Evolutionary conservation across 345 rosid species (phyloP), one percentile per base, ranked within the genome.

Genomic region (Lepidium aucheri): DNA sequence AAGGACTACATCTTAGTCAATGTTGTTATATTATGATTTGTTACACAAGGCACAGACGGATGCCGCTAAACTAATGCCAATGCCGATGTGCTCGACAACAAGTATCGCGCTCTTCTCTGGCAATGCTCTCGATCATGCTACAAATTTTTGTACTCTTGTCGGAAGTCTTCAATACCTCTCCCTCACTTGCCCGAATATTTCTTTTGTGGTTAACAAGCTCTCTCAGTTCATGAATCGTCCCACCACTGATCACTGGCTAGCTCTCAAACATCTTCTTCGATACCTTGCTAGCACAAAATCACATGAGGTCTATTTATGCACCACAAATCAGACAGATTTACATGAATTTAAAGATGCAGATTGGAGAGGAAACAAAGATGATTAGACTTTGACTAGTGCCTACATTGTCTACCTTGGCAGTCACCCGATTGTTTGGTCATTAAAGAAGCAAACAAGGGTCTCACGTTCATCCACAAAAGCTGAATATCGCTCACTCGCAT

Each of bases 221-320:
- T 43, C 22, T 0, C 9, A 41, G 2, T 41, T 41, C 7, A 41
- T 41, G 44, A 16, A 41, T 16, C 44, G 14, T 1, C 44, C 17
- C 1, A n/a, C 17, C 2, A 41, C 14, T 0, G 9, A 41, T 6
- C 44, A 41, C 3, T 41, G 44, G 44, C 0, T 1, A 1, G 17
- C 44, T 0, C 15, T n/a, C 1, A n/a, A 41, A n/a, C 7, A 4
- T 3, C 0, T 41, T 3, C 17, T 41, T 4, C 9, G 4, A 0
- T 41, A 41, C 1, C 2, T 41, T 0, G 0, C 3, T 0, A 9
- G 17, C 2, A n/a, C 44, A 2, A n/a, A 2, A 5, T 5, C 44
- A 6, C 1, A 2, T 0, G 9, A 17, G 0, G 0, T 41, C 8
- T n/a, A 13, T 6, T 17, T 41, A 0, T 16, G 3, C 0, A 8